These are phyloP conservation scores for Sanghuangporus weigelae DNA, from an alignment of 1,284 basidiomycete genomes.

Conservation along the genomic window DNA sequence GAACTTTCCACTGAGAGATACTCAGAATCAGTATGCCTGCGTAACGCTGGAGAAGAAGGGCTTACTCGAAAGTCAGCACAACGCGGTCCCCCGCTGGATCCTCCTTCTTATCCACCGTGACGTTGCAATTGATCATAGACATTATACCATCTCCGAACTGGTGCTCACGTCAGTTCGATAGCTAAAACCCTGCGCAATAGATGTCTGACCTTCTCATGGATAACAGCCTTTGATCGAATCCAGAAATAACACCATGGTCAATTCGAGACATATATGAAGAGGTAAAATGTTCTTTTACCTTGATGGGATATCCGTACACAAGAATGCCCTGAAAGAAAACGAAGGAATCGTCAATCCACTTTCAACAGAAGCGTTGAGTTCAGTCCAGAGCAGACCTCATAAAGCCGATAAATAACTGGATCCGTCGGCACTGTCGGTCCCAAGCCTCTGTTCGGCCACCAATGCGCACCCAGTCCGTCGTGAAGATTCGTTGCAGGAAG, in stretches of 20 bases:
- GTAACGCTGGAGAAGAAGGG: background rate
- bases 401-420: slow-evolving; percentile 81
- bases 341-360: background rate
- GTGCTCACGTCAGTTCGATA: background rate
- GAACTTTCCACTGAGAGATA: slow-evolving; percentile 57
- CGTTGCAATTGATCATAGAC: slow-evolving; percentile 85
- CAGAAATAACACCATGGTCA: background rate
- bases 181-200: background rate
- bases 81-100: slow-evolving; percentile 84
- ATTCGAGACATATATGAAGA: background rate
- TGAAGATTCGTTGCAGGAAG: slow-evolving; percentile 37
- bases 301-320: slow-evolving; percentile 80
- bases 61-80: slow-evolving; percentile 78
- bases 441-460: slow-evolving; percentile 70
- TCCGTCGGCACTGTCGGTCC: slow-evolving; percentile 69
- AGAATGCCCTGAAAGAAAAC: slow-evolving; percentile 50
- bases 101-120: slow-evolving; percentile 66
- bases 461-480: slow-evolving; percentile 54
- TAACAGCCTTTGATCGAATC: slow-evolving; percentile 51
- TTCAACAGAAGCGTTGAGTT: background rate
- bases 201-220: slow-evolving; percentile 71
- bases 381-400: slow-evolving; percentile 51
- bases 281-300: slow-evolving; percentile 36
- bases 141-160: slow-evolving; percentile 90
- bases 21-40: background rate